These are phyloP conservation scores for Vitis labrusca DNA, from an alignment of 164 flowering plant species.

Conservation along the genomic window DNA sequence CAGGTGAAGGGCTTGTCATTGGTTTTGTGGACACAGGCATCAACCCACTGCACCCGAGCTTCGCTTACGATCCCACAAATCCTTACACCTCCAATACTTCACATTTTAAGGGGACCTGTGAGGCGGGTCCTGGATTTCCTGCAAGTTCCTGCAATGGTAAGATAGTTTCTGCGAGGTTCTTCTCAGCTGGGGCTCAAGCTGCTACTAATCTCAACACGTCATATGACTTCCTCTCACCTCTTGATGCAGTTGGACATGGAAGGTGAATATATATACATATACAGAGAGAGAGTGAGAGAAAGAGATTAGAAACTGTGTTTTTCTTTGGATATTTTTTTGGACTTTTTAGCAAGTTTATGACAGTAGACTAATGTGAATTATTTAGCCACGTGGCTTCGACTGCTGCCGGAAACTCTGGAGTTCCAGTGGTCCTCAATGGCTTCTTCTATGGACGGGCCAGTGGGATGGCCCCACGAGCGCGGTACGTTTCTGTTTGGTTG, in stretches of 20 bases:
- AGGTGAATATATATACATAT: conserved; percentile 40
- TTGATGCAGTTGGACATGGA: conserved; percentile 94
- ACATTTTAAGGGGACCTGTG: conserved; percentile 66
- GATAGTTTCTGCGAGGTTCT: conserved; percentile 81
- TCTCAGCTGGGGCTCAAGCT: conserved; percentile 80
- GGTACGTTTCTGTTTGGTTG: conserved; percentile 23
- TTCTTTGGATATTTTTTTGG: no score
- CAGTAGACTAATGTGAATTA: background rate
- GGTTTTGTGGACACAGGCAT: conserved; percentile 90
- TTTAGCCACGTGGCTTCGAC: conserved; percentile 88
- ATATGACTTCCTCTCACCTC: conserved; percentile 76
- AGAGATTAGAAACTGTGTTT: no score
- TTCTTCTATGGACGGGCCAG: conserved; percentile 79
- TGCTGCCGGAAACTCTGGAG: conserved; percentile 84
- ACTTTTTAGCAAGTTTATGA: background rate
- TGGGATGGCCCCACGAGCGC: conserved; percentile 95
- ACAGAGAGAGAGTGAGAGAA: background rate
- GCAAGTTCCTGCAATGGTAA: conserved; percentile 79
- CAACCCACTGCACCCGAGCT: conserved; percentile 81
- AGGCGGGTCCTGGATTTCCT: conserved; percentile 72
- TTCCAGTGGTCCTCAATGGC: conserved; percentile 75
- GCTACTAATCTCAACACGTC: conserved; percentile 53
- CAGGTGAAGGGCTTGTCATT: conserved; percentile 87
- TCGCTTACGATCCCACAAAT: conserved; percentile 48
- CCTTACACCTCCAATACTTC: conserved; percentile 33